Base-by-base conservation (phyloP, 768 basidiomycete genomes). In the Chalciporus sphaerocephalus region DNA sequence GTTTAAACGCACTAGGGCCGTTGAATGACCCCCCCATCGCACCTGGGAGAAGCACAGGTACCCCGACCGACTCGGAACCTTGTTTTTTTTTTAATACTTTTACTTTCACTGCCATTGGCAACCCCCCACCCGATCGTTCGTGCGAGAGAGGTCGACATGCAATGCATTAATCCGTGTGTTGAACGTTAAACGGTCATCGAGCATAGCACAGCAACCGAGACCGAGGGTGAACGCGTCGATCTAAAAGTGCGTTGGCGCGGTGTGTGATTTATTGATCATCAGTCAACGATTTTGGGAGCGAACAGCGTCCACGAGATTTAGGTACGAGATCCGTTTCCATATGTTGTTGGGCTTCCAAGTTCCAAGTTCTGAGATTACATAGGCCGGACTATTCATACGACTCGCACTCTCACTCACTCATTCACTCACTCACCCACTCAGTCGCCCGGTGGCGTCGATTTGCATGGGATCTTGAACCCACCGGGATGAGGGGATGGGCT, bases 41-140 rank as follows among this genome's bases (percentile, higher is more conserved):
- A 51, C 36, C 34, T 58, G 50, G 36, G 52, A 48, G 50, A 56
- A 59, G 59, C 28, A 24, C 44, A 46, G 33, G 40, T 45, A 60
- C 55, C 33, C 55, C 59, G 59, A 49, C 39, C 12, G 34, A 35
- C 41, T 44, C 59, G 61, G 59, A 61, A 61, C 59, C 61, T 64
- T 63, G 59, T 55, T 61, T 48, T 40, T 38, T n/a, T 36, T 32
- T 21, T 52, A 32, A 28, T 35, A 38, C 16, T 30, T 42, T 18
- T 23, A 33, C 24, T 25, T 25, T 28, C 13, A 28, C 28, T 28
- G 25, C 25, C 16, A 38, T 38, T 39, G 22, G 36, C 40, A 41
- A 39, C 32, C 36, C 27, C 15, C 28, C 38, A 44, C 6, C 20
- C 38, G 52, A 44, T 47, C 46, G 16, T 12, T 40, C 15, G 35